phyloP scores from a whole-genome alignment of 371 early-diverging fungal genomes.

The Syncephalastrum sp. region DNA sequence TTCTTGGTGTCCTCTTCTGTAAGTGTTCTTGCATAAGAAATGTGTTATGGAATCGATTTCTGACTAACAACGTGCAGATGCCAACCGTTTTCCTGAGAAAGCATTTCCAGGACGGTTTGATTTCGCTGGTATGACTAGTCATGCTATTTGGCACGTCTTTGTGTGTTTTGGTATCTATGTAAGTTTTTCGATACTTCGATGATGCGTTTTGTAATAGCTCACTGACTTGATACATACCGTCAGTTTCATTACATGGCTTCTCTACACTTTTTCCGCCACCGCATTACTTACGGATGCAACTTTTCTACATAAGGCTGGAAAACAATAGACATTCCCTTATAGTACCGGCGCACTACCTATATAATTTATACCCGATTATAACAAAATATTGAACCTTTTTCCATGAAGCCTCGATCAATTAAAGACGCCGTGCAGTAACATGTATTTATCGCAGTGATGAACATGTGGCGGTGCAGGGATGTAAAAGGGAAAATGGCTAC shows the following conservation, averaged over 20 bases:
- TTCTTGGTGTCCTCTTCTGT: constrained; percentile 48
- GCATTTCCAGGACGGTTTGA: constrained; percentile 73
- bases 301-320: too few relatives aligned
- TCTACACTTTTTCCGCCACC: constrained; percentile 37
- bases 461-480: too few relatives aligned
- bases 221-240: background rate
- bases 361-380: too few relatives aligned
- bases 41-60: background rate
- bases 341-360: too few relatives aligned
- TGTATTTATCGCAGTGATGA: too few relatives aligned
- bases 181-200: constrained; percentile 4
- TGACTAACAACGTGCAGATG: constrained; percentile 22
- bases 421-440: too few relatives aligned
- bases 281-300: constrained; percentile 38
- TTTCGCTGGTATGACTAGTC: constrained; percentile 61
- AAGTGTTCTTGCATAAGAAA: background rate
- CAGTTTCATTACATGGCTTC: constrained; percentile 50
- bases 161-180: constrained; percentile 63
- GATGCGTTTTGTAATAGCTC: background rate
- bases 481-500: too few relatives aligned
- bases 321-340: too few relatives aligned
- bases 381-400: too few relatives aligned
- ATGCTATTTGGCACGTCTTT: constrained; percentile 75
- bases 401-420: too few relatives aligned
- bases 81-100: constrained; percentile 69